Percentiles rank a stretch among this genome's conserved stretches.
Conservation (phyloP, 495 filamentous ascomycete species). For the Symbiotaphrina buchneri region DNA sequence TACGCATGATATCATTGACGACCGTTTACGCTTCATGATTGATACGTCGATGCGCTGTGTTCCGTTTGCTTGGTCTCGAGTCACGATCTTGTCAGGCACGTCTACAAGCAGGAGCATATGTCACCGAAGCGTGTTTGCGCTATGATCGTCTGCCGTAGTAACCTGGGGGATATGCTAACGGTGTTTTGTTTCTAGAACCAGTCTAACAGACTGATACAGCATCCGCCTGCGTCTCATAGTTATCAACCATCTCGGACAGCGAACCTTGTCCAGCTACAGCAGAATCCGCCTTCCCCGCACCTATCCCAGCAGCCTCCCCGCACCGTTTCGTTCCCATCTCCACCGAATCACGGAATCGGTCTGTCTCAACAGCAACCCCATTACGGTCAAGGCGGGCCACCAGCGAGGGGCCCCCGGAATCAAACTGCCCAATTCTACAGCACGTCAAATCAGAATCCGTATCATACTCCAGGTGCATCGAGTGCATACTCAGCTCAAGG, state of each 20-base stretch:
- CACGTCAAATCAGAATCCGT: conserved; percentile 48
- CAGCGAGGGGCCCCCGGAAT: conserved; percentile 25
- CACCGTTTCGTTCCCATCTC: background rate
- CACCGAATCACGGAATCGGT: conserved; percentile 1
- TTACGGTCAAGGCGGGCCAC: conserved; percentile 25
- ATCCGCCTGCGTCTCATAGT: no score
- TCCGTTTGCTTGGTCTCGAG: no score
- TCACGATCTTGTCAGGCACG: no score
- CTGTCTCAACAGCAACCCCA: conserved; percentile 21
- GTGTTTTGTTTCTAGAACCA: no score
- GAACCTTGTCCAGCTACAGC: conserved; percentile 41
- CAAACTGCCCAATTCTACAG: conserved; percentile 45
- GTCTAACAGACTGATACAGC: no score
- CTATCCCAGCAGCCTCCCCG: background rate
- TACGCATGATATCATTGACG: no score
- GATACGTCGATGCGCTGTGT: no score
- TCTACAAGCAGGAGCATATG: no score
- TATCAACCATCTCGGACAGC: conserved; percentile 39
- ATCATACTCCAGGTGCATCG: conserved; percentile 44
- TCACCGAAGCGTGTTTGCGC: no score
- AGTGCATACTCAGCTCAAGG: conserved; percentile 60
- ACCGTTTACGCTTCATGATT: no score
- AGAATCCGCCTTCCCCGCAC: conserved; percentile 7
- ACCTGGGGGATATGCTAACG: no score
- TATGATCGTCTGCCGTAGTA: no score